Evolutionary conservation across 208 protist species (phyloP), one percentile per base, ranked within the genome.

Genomic region (Crithidia thermophila): DNA sequence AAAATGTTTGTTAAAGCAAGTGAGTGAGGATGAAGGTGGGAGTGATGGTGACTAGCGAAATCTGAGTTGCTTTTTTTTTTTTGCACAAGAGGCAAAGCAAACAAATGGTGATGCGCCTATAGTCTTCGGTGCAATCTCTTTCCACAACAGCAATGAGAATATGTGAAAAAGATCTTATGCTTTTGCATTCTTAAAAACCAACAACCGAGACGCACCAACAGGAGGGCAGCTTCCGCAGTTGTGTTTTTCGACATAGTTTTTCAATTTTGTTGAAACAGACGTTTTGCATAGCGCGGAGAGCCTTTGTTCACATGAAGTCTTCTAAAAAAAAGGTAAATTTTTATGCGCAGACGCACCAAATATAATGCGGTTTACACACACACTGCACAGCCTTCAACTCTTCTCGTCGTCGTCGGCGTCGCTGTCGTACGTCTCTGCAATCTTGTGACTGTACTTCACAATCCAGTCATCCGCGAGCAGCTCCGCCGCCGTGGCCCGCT

Each of bases 401-500:
- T 4, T 51, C 25, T 20, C 43, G 20, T 14, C 57, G 9, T 14
- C 42, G 8, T 57, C 56, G 4, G 10, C 56, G 27, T 72, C 66
- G 37, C 66, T 64, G 25, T 56, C 46, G 14, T 45, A 23, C 21
- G 66, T 28, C 2, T 50, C 34, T 7, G 56, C 66, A 4, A 57
- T n/a, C 55, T 46, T 43, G 45, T 51, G 16, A 30, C 61, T 40
- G 45, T 72, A 76, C 59, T 63, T 61, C 49, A 55, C 64, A 2
- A 90, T 30, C 84, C 84, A 90, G 11, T 39, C 45, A 8, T 70
- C 51, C 10, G 59, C 52, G 30, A 87, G 62, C 52, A 90, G 73
- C 33, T 63, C 50, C 11, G 67, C 45, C 20, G 84, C 81, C 18
- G 59, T 70, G 13, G 64, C 37, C 21, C 84, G 84, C 52, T 69